phyloP scores from a whole-genome alignment of 345 rosid species.

The Moricandia arvensis region DNA sequence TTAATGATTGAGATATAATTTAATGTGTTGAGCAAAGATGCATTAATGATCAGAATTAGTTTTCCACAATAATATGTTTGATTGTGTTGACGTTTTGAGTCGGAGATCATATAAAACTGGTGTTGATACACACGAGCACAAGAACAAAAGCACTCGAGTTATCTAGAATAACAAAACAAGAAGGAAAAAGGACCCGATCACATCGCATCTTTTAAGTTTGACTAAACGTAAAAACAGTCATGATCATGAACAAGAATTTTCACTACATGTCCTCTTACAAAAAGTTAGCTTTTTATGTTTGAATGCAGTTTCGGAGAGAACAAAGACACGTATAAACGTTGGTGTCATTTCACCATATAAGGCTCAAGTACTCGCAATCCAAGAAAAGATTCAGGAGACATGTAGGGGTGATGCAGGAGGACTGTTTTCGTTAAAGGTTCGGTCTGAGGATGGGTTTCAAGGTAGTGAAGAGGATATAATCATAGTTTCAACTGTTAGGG shows the following conservation, averaged over 20 bases:
- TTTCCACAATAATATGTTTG: constrained; percentile 17
- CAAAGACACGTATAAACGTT: constrained; percentile 26
- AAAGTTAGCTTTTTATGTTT: too few species aligned
- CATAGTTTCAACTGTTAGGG: constrained; percentile 49
- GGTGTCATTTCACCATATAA: constrained; percentile 52
- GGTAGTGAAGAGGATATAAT: constrained; percentile 52
- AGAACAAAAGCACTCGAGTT: not conserved
- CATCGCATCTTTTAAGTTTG: not conserved
- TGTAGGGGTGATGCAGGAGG: constrained; percentile 21
- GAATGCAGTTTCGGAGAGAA: constrained; percentile 23
- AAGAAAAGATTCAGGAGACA: constrained; percentile 37
- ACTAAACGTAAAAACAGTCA: constrained; percentile 10
- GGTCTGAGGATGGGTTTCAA: constrained; percentile 50
- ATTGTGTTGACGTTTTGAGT: too few species aligned
- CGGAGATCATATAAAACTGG: too few species aligned
- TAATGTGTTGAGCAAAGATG: too few species aligned
- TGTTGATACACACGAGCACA: not conserved
- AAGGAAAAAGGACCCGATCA: not conserved
- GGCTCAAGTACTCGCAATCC: constrained; percentile 46
- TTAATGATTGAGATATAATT: constrained; percentile 7
- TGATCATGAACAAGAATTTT: constrained; percentile 20
- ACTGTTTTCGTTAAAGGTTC: constrained; percentile 33
- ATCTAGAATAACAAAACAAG: not conserved
- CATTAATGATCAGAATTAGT: too few species aligned
- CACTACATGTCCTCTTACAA: too few species aligned